Percentiles rank a stretch among this genome's conserved stretches.
phyloP scores from a whole-genome alignment of 192 early-diverging fungal genomes.

The Podila epigama region DNA sequence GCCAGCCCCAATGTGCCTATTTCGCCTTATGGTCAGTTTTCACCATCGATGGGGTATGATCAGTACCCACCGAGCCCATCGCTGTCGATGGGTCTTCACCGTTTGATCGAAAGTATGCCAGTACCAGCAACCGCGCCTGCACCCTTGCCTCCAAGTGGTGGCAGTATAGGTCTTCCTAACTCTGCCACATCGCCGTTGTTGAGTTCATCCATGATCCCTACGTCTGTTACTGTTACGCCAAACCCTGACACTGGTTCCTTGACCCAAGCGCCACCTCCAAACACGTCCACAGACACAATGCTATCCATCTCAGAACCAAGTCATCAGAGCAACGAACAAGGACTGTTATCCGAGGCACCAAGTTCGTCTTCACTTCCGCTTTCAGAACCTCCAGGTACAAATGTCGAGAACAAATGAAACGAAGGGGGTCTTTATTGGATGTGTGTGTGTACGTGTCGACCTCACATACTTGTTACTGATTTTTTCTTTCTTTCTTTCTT shows the following conservation, averaged over 20 bases:
- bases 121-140: not conserved
- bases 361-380: not conserved
- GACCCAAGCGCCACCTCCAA: not conserved
- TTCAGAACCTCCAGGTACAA: not conserved
- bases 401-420: not conserved
- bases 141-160: not conserved
- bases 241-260: not conserved
- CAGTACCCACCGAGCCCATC: not conserved
- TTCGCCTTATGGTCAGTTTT: not conserved
- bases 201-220: not conserved
- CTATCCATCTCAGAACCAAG: not conserved
- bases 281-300: not conserved
- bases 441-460: too few species aligned
- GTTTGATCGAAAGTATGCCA: not conserved
- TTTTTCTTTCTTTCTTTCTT: not conserved
- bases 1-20: not conserved
- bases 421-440: not conserved
- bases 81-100: not conserved
- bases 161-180: not conserved
- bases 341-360: too few species aligned
- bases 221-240: too few species aligned
- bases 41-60: not conserved
- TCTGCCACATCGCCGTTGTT: not conserved
- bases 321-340: too few species aligned
- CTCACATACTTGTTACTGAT: too few species aligned